Percentiles rank a stretch among this genome's conserved stretches.
Evolutionary conservation across 2,329 filamentous ascomycete genomes (phyloP).

Genomic region (Fusarium nygamai): DNA sequence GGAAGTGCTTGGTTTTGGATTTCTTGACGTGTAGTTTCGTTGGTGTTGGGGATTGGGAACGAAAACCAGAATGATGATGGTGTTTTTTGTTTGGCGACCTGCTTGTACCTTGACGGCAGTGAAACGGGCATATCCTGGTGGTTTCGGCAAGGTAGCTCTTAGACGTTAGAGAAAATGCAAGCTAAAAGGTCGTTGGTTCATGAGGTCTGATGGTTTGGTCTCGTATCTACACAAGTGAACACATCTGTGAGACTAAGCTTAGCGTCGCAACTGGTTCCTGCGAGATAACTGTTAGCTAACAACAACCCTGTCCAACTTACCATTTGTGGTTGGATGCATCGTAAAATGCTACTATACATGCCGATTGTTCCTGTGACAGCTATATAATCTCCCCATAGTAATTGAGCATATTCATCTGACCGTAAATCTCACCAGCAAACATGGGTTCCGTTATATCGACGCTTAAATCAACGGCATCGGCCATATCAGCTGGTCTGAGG

Average conservation of each 20-base stretch:
- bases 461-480: constrained; percentile 34
- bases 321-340: not conserved
- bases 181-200: constrained; percentile 25
- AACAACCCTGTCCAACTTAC: not conserved
- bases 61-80: constrained; percentile 39
- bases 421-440: not conserved
- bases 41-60: constrained; percentile 10
- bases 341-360: not conserved
- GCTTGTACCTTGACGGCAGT: constrained; percentile 9
- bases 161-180: constrained; percentile 47
- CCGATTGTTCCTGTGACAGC: not conserved
- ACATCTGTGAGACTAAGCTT: not conserved
- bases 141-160: constrained; percentile 32
- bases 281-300: not conserved
- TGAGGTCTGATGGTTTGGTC: not conserved
- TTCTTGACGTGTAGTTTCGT: not conserved
- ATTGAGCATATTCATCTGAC: not conserved
- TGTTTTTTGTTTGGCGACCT: constrained; percentile 20
- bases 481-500: constrained; percentile 39
- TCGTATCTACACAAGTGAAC: not conserved
- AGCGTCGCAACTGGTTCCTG: not conserved
- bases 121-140: constrained; percentile 16
- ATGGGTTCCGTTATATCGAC: constrained; percentile 51
- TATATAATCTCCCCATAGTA: not conserved
- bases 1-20: constrained; percentile 1